Base-by-base conservation (phyloP, 164 flowering plant species). In the Cinnamomum chago region DNA sequence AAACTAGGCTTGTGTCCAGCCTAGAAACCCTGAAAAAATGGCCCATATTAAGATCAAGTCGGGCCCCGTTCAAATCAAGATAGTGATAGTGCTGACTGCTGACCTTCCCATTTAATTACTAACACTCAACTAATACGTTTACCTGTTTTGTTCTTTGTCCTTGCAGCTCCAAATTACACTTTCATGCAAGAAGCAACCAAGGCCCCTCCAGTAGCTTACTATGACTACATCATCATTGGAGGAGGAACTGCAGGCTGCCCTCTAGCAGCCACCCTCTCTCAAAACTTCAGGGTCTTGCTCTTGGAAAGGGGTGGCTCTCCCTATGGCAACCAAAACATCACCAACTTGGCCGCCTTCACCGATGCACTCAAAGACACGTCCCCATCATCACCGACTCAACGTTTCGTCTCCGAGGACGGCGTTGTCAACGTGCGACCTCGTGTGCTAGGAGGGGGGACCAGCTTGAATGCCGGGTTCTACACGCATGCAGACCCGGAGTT, bases 181-280 rank as follows among this genome's bases (percentile, higher is more conserved):
- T 93, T 93, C 62, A 68, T 91, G 11, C 80, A 83, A 6, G 83
- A 89, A 18, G 97, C 97, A 60, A 86, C 85, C 17, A 50, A 81
- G 13, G 90, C 97, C 2, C 90, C 95, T 0, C 70, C 73, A 2
- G 4, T 76, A 1, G n/a, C 75, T 0, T 78, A 55, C 79, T 88
- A 83, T 65, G 95, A 92, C 76, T 94, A 94, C 89, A 90, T 94
- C 35, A 72, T 94, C 68, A 64, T 92, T 18, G 98, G 98, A 0
- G 98, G 97, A 17, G 98, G 98, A 51, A 90, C 98, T 0, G 78
- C 91, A 0, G 98, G 97, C n/a, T 94, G 97, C 64, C 86, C 95
- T 0, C 35, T 94, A 22, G 94, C 95, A 0, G 94, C 98, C 2
- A 94, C 98, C 1, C 95, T 94, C 3, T 92, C 98, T 0, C 79